Percentiles rank a stretch among this genome's conserved stretches.
Evolutionary conservation across 441 rosid genomes (phyloP).

Genomic region (Rhodomyrtus psidioides): DNA sequence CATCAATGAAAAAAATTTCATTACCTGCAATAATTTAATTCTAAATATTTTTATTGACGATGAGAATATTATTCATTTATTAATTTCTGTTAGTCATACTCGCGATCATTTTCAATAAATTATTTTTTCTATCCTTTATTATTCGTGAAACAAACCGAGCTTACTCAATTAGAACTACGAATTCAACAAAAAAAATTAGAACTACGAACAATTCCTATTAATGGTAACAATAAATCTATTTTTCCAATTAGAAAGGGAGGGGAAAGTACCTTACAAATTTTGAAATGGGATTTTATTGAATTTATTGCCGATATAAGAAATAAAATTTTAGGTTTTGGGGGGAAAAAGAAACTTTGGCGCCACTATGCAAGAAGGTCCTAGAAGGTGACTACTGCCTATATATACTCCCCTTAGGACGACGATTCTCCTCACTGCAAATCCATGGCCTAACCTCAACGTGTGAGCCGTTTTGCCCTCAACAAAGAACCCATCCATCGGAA

Average conservation of each 20-base stretch:
- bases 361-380: not conserved
- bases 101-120: too few species aligned
- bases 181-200: too few species aligned
- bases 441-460: not conserved
- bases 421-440: not conserved
- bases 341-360: not conserved
- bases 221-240: not conserved
- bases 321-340: not conserved
- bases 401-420: not conserved
- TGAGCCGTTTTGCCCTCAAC: not conserved
- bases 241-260: not conserved
- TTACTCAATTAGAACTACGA: not conserved
- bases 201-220: not conserved
- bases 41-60: too few species aligned
- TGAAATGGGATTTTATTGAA: not conserved
- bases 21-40: too few species aligned
- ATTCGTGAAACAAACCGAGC: too few species aligned
- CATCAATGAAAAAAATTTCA: too few species aligned
- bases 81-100: too few species aligned
- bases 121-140: too few species aligned
- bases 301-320: not conserved
- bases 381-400: not conserved
- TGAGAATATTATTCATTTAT: too few species aligned
- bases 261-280: not conserved
- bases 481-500: not conserved